Percentiles rank a stretch among this genome's conserved stretches.
Evolutionary conservation across 768 basidiomycete species (phyloP).

Genomic region (Rhizopogon vulgaris): DNA sequence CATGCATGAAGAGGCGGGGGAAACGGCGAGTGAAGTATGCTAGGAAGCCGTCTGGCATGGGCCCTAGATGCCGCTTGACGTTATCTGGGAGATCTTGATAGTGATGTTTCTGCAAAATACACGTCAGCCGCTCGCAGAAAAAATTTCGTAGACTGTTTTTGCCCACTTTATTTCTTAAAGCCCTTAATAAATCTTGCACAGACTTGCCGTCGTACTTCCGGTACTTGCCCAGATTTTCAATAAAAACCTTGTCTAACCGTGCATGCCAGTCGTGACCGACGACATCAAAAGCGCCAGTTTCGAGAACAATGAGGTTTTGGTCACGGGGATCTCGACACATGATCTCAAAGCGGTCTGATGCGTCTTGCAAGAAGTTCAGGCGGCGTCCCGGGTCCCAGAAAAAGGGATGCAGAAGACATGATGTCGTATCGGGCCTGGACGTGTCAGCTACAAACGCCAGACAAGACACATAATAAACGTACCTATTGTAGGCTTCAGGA

Average conservation of each 20-base stretch:
- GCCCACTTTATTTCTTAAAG: conserved; percentile 89
- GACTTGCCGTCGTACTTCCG: conserved; percentile 91
- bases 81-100: conserved; percentile 95
- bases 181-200: conserved; percentile 88
- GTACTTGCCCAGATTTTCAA: conserved; percentile 95
- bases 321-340: conserved; percentile 93
- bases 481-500: conserved; percentile 72
- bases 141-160: neutral
- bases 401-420: conserved; percentile 89
- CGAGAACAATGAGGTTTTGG: conserved; percentile 65
- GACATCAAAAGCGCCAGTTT: conserved; percentile 59
- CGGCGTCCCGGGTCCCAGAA: conserved; percentile 91
- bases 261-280: conserved; percentile 90
- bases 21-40: conserved; percentile 92
- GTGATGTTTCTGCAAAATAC: conserved; percentile 75
- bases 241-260: conserved; percentile 80
- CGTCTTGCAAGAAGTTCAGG: conserved; percentile 92
- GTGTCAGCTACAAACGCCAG: conserved; percentile 4
- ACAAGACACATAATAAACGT: conserved; percentile 19
- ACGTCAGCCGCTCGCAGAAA: conserved; percentile 7
- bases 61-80: conserved; percentile 81
- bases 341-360: conserved; percentile 95
- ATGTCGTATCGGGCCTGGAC: conserved; percentile 77
- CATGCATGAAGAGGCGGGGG: conserved; percentile 87
- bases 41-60: conserved; percentile 90